A percentile compares a stretch with the other conserved stretches of the same genome.
Evolutionary conservation across 1,284 basidiomycete species (phyloP).

Genomic region (Austroboletus novae-zelandiae): DNA sequence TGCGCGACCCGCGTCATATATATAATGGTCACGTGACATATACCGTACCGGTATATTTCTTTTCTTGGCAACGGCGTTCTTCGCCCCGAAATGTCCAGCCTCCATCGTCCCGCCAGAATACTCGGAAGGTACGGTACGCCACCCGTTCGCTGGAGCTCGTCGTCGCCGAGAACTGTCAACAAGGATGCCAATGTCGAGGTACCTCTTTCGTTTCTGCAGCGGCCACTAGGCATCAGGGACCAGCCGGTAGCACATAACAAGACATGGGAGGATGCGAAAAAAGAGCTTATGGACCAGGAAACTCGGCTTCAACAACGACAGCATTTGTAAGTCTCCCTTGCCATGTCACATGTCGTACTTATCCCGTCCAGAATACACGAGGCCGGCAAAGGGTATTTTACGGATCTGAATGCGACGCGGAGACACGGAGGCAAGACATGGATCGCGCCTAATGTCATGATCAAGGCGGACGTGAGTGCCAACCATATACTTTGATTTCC

Average conservation of each 20-base stretch:
- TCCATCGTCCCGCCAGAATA: slow-evolving; percentile 11
- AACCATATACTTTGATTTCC: background rate
- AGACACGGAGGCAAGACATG: slow-evolving; percentile 92
- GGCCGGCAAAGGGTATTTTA: slow-evolving; percentile 86
- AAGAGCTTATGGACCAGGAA: slow-evolving; percentile 73
- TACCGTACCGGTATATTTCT: slow-evolving; percentile 14
- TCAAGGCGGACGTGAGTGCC: slow-evolving; percentile 79
- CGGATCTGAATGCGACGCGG: slow-evolving; percentile 82
- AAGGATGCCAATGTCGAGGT: slow-evolving; percentile 11
- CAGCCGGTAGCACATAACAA: slow-evolving; percentile 66
- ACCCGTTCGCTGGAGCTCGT: slow-evolving; percentile 21
- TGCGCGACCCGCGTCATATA: slow-evolving; percentile 30
- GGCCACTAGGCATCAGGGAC: slow-evolving; percentile 66
- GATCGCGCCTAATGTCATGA: slow-evolving; percentile 87
- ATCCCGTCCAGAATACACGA: slow-evolving; percentile 68
- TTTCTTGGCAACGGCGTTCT: slow-evolving; percentile 12
- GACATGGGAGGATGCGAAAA: slow-evolving; percentile 66
- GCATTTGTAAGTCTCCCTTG: slow-evolving; percentile 60
- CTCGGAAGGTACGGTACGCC: slow-evolving; percentile 8
- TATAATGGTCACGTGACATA: slow-evolving; percentile 45
- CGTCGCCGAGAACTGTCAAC: slow-evolving; percentile 16
- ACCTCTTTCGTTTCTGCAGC: slow-evolving; percentile 54
- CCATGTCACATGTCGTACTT: background rate
- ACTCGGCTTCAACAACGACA: slow-evolving; percentile 69
- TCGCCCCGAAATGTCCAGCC: slow-evolving; percentile 23